Evolutionary conservation across 345 rosid genomes (phyloP), one percentile per base, ranked within the genome.

Genomic region (Rhodamnia rubescens): DNA sequence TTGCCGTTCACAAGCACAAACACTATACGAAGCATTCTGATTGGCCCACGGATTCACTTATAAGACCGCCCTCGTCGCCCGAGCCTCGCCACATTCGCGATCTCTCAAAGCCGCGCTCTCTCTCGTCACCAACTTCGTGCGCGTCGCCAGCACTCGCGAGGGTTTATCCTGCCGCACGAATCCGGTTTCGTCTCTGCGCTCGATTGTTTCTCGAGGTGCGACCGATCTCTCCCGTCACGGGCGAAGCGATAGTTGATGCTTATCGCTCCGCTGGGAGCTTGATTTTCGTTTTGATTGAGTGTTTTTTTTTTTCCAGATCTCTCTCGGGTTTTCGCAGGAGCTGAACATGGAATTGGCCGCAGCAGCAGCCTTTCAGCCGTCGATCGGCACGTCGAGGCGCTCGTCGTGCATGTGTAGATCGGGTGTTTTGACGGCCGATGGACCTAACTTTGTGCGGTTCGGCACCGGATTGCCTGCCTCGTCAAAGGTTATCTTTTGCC

Each of bases 311-410:
- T 21, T n/a, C n/a, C n/a, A 49, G 4, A 50, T 20, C 11, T 8
- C 16, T 80, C 42, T 53, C 0, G 49, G 84, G 84, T 32, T 59
- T 83, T 32, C 47, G 47, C 80, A 20, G 80, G 26, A 69, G 80
- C 80, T 21, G 80, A 83, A 51, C 85, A 93, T 93, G 95, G 94
- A 92, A 44, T 93, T 92, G 15, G 87, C 87, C 40, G 82, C 84
- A 21, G 61, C 61, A 6, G 21, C 87, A 84, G 86, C 88, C 89
- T 54, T 89, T 83, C 86, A 83, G 49, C 89, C 92, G 82, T 89
- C 94, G 10, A 49, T 89, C 56, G 84, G 85, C 51, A 11, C 90
- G 15, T 69, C 22, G 42, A 85, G 80, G 84, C 86, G 91, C 54
- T 85, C 92, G 36, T 50, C 54, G 87, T 88, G 87, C 81, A 81